phyloP scores from a whole-genome alignment of 306 rosid species.

The Castanea crenata region DNA sequence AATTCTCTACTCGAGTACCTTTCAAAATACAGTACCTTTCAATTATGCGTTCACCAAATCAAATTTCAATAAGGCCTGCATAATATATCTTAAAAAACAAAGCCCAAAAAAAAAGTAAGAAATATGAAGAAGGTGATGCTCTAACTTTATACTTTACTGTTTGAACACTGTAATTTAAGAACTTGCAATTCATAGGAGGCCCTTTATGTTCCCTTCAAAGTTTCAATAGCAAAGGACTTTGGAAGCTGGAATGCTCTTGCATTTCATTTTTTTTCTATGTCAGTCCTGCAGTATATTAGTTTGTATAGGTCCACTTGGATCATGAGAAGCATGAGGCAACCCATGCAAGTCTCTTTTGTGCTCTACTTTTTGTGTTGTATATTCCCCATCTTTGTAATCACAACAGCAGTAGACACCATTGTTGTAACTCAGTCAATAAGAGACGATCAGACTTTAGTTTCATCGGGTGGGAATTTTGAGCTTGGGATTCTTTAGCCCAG shows the following conservation, averaged over 20 bases:
- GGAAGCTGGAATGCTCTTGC: not conserved
- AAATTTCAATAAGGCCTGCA: no score
- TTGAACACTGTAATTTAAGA: no score
- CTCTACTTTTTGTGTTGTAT: not conserved
- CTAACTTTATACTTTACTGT: no score
- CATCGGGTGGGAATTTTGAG: slow-evolving; percentile 36
- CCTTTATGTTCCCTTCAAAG: no score
- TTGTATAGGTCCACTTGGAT: not conserved
- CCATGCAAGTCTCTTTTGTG: slow-evolving; percentile 3
- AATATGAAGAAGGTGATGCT: no score
- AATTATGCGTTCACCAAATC: no score
- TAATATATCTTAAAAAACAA: no score
- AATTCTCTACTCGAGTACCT: no score
- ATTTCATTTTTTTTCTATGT: not conserved
- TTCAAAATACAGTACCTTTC: no score
- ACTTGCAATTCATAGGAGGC: no score
- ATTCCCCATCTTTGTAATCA: not conserved
- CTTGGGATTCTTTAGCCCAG: slow-evolving; percentile 60
- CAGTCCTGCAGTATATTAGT: not conserved
- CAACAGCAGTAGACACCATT: slow-evolving; percentile 33
- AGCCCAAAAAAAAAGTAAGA: no score
- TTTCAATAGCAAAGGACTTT: no score
- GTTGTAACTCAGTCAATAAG: slow-evolving; percentile 25
- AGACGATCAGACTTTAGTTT: slow-evolving; percentile 38
- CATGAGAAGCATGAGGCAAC: not conserved